Evolutionary conservation across 306 rosid species (phyloP), one percentile per base, ranked within the genome.

Genomic region (Senna tora): DNA sequence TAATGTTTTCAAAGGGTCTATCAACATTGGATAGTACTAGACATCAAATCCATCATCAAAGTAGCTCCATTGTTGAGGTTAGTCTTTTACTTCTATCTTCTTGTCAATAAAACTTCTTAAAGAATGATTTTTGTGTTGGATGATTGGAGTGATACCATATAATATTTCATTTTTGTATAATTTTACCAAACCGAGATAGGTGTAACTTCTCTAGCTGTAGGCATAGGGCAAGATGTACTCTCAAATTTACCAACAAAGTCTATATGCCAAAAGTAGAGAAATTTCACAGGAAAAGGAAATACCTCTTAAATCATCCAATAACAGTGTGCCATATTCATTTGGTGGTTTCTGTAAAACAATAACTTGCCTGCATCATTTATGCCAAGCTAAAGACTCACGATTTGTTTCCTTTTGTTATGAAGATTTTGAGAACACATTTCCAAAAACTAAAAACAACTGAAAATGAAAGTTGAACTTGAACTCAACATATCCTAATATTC

Each of bases 61-160:
- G 78, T 71, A 84, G 85, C 85, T 76, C 86, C 76, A 4, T 84
- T 17, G 80, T 82, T 72, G 88, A 89, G 89, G 95, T 82, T 46
- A 80, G 39, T 36, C 36, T 58, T 74, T 21, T 15, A 8, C 22
- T 76, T 6, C 51, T 5, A 36, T 20, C 15, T 69, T 62, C 32
- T 53, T 0, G 13, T 25, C 3, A 25, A 28, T 39, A 3, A 16
- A 49, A 34, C 17, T 21, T 38, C 20, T 60, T 33, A 36, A n/a
- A 19, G 11, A 13, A 46, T 56, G 64, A 30, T 72, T 30, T 10
- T 12, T 14, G 14, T 32, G n/a, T 9, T 47, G 7, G 56, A 47
- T 19, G 9, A 12, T 33, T 34, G 6, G 9, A 33, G 21, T 32
- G 16, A 56, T 45, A 10, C 9, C 6, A 28, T 28, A 10, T 17